Evolutionary conservation across 176 grass and related monocot species (phyloP).

Genomic region (Aegilops sharonensis): DNA sequence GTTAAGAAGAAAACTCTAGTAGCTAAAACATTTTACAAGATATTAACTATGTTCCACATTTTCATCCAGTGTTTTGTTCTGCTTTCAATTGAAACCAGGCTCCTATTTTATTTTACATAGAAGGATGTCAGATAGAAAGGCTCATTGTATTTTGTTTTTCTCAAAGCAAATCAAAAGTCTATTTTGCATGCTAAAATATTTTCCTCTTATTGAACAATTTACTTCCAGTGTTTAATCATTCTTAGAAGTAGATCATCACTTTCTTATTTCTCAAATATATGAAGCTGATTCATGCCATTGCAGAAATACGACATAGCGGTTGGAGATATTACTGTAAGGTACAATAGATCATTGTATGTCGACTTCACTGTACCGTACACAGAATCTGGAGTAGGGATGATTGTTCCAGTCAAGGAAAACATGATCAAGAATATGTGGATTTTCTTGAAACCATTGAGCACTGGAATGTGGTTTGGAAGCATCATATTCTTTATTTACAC

Average conservation of each 20-base stretch:
- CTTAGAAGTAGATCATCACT: background rate
- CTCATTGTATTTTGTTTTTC: background rate
- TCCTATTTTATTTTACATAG: background rate
- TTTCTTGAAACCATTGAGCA: conserved; percentile 39
- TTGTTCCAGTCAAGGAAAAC: conserved; percentile 35
- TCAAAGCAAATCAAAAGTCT: background rate
- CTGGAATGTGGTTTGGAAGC: conserved; percentile 34
- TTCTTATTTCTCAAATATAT: conserved; percentile 10
- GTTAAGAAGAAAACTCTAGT: background rate
- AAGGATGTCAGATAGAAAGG: background rate
- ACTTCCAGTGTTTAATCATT: background rate
- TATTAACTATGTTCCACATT: background rate
- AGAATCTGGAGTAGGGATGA: conserved; percentile 42
- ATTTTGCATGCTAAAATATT: background rate
- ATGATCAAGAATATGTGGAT: conserved; percentile 29
- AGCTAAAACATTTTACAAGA: background rate
- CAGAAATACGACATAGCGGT: conserved; percentile 32
- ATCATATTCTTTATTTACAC: conserved; percentile 42
- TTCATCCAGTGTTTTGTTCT: background rate
- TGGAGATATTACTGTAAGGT: conserved; percentile 45
- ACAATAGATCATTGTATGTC: conserved; percentile 39
- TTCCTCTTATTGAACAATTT: background rate
- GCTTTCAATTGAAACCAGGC: background rate
- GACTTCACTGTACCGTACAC: conserved; percentile 59
- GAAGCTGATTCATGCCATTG: background rate